Evolutionary conservation across 177 flowering plant species (phyloP), one percentile per base, ranked within the genome.

Genomic region (Telopea speciosissima): DNA sequence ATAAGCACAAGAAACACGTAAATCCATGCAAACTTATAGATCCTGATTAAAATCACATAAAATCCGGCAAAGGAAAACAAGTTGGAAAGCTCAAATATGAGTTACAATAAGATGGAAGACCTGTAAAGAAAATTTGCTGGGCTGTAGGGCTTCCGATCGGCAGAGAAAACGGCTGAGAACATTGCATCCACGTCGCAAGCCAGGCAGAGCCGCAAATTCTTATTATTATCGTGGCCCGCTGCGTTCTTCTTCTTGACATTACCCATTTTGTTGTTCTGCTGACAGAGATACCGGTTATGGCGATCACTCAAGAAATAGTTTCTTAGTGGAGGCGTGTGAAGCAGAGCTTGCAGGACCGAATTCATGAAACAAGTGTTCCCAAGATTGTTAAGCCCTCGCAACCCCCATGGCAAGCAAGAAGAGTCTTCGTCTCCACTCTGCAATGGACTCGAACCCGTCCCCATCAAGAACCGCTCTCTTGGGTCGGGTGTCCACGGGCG

Each of bases 81-180:
- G 3, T 17, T 21, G 61, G 23, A 19, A n/a, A 58, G 24, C 19
- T 58, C 61, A 58, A 58, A 42, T 3, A 58, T 19, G n/a, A 33
- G 3, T 22, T 24, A 3, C 10, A 16, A 13, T 14, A 44, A 36
- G 40, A 36, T 36, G 40, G 6, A 8, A 60, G 22, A 93, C 98
- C 98, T 93, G 87, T 91, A 87, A 21, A 93, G 88, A 68, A 93
- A 88, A 74, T 81, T 86, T 42, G 95, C 98, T 8, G 98, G 97
- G 65, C 95, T 91, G 74, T 85, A 93, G 21, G 98, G 97, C 5
- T 78, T 77, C 63, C 89, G 88, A 71, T 86, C 89, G 19, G 93
- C 93, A 0, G 95, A 93, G 74, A 81, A 91, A 33, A 86, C 84
- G 23, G 95, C 93, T 0, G 92, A 85, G 79, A 86, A 93, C n/a